Evolutionary conservation across 2,329 filamentous ascomycete species (phyloP).

Genomic region (Piedraia hortae): DNA sequence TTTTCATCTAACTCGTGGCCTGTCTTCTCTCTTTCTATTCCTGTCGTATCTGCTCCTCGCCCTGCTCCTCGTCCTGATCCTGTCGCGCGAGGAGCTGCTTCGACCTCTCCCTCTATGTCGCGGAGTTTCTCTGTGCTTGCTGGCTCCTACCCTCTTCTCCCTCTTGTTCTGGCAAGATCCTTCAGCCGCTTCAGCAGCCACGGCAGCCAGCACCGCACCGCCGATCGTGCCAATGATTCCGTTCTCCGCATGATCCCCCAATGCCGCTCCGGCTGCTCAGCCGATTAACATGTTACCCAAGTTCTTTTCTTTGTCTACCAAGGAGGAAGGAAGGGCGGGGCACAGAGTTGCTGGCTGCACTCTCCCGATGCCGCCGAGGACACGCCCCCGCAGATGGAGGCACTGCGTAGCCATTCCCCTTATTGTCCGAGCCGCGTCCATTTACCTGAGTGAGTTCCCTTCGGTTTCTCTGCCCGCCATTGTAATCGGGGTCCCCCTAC

Average conservation of each 20-base stretch:
- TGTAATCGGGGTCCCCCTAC: slow-evolving; percentile 3
- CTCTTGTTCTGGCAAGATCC: no score
- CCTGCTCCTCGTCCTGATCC: no score
- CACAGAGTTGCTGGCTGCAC: neutral
- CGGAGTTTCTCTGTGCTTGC: no score
- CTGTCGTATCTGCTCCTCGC: no score
- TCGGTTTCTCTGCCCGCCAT: neutral
- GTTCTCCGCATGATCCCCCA: slow-evolving; percentile 6
- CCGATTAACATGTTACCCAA: slow-evolving; percentile 8
- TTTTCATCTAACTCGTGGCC: no score
- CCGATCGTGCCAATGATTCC: slow-evolving; percentile 6
- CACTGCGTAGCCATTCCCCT: slow-evolving; percentile 1
- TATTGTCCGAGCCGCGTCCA: slow-evolving; percentile 4
- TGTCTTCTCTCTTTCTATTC: no score
- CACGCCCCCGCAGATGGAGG: slow-evolving; percentile 1
- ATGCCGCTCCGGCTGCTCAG: slow-evolving; percentile 7
- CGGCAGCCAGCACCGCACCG: slow-evolving; percentile 7
- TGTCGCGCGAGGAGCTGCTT: no score
- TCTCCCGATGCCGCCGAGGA: neutral
- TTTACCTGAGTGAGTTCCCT: slow-evolving; percentile 4
- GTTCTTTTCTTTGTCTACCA: slow-evolving; percentile 6
- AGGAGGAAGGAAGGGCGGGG: slow-evolving; percentile 7
- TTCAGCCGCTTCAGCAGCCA: slow-evolving; percentile 5
- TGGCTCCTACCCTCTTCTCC: no score
- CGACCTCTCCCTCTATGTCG: no score